Conservation (phyloP, 2,329 filamentous ascomycete genomes). For the Diaporthe vexans region DNA sequence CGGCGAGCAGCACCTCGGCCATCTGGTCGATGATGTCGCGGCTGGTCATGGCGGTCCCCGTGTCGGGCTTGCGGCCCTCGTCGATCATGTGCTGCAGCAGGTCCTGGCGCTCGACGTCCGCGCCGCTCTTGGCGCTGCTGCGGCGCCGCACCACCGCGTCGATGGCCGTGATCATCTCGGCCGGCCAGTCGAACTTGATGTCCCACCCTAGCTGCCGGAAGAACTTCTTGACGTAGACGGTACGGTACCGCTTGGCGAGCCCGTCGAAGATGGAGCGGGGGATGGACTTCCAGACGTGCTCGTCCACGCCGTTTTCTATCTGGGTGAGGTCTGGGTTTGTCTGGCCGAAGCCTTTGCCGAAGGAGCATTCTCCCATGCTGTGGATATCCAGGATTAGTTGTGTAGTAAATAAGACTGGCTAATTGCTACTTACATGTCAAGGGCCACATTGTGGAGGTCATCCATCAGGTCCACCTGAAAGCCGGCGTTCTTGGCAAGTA, state of each 20-base stretch:
- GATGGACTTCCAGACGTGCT: slow-evolving; percentile 43
- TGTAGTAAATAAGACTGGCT: fast-evolving
- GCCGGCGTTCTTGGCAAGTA: slow-evolving; percentile 38
- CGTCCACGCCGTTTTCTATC: slow-evolving; percentile 43
- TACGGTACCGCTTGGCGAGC: slow-evolving; percentile 41
- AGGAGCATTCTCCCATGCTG: slow-evolving; percentile 48
- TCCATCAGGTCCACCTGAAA: slow-evolving; percentile 48
- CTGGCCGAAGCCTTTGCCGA: slow-evolving; percentile 48
- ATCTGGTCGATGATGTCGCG: slow-evolving; percentile 41
- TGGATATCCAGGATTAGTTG: not conserved
- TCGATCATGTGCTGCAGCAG: slow-evolving; percentile 44
- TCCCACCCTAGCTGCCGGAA: slow-evolving; percentile 41
- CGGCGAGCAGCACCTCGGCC: slow-evolving; percentile 46
- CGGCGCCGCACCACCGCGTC: slow-evolving; percentile 39
- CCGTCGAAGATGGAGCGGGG: slow-evolving; percentile 44
- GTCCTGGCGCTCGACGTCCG: slow-evolving; percentile 36
- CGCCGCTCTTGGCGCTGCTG: slow-evolving; percentile 2
- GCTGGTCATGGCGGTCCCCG: slow-evolving; percentile 40
- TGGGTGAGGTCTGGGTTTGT: slow-evolving; percentile 44
- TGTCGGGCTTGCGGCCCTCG: slow-evolving; percentile 39
- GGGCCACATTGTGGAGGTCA: slow-evolving; percentile 47
- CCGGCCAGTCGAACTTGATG: slow-evolving; percentile 44
- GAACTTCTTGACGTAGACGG: slow-evolving; percentile 43
- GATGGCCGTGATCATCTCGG: slow-evolving; percentile 43
- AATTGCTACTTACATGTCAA: slow-evolving; percentile 44